Evolutionary conservation across 169 alveolate species (phyloP).

Genomic region (Cystoisospora suis): DNA sequence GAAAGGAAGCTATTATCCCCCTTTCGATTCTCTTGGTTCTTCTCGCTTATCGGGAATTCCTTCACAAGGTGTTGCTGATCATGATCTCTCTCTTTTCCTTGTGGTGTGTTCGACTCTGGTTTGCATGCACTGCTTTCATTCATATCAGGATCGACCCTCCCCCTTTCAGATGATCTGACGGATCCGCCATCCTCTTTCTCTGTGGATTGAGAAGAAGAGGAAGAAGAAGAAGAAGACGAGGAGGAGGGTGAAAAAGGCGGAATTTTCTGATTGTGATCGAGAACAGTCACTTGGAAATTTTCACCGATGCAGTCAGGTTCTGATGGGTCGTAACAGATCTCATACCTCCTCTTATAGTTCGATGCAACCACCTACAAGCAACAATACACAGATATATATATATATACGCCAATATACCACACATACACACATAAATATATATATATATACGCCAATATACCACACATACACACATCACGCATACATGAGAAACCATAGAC

Average conservation of each 20-base stretch:
- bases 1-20: too few relatives aligned
- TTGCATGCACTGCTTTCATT: too few relatives aligned
- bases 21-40: too few relatives aligned
- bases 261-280: not conserved
- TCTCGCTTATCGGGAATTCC: too few relatives aligned
- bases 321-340: constrained; percentile 39
- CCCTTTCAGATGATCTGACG: too few relatives aligned
- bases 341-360: constrained; percentile 54
- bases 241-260: not conserved
- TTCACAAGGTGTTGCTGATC: too few relatives aligned
- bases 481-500: not conserved
- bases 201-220: not conserved
- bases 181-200: not conserved
- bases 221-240: not conserved
- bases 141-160: too few relatives aligned
- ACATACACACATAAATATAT: not conserved
- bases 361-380: constrained; percentile 37
- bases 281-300: not conserved
- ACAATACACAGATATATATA: not conserved
- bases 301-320: constrained; percentile 5
- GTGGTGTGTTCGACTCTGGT: too few relatives aligned
- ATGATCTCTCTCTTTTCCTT: too few relatives aligned
- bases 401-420: not conserved
- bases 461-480: not conserved
- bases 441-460: not conserved